A percentile compares a stretch with the other conserved stretches of the same genome.
Conservation (phyloP, 192 early-diverging fungal genomes). For the Backusella macrospora region DNA sequence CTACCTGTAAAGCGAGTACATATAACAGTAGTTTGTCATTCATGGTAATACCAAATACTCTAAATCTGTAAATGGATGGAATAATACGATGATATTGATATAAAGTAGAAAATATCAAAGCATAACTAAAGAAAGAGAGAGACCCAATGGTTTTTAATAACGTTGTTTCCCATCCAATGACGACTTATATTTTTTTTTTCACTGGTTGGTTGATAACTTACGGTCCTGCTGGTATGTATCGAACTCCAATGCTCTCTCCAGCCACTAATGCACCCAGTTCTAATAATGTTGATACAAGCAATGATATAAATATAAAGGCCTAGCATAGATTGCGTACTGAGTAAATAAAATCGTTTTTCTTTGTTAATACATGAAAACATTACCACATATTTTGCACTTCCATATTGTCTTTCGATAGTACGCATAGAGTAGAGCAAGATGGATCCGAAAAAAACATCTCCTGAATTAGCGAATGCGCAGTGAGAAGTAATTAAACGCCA, state of each 20-base stretch:
- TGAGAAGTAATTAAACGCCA: slow-evolving; percentile 64
- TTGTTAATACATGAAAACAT: not conserved
- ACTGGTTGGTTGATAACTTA: slow-evolving; percentile 32
- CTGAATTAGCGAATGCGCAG: slow-evolving; percentile 54
- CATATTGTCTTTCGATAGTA: slow-evolving; percentile 64
- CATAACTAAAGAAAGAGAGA: slow-evolving; percentile 38
- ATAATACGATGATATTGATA: slow-evolving; percentile 62
- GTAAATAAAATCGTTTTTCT: too few species aligned
- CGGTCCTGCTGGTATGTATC: slow-evolving; percentile 57
- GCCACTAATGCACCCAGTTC: slow-evolving; percentile 55
- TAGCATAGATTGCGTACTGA: not conserved
- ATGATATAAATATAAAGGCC: slow-evolving; percentile 57
- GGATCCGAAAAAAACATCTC: slow-evolving; percentile 63
- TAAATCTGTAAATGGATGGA: slow-evolving; percentile 55
- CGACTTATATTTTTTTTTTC: not conserved
- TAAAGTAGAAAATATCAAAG: slow-evolving; percentile 56
- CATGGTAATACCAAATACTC: slow-evolving; percentile 53
- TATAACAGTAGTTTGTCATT: slow-evolving; percentile 56
- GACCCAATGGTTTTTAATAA: not conserved
- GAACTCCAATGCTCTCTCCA: slow-evolving; percentile 47
- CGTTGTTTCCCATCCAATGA: not conserved
- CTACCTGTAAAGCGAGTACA: slow-evolving; percentile 51
- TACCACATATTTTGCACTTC: slow-evolving; percentile 65
- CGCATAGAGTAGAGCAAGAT: slow-evolving; percentile 61
- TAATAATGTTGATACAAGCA: slow-evolving; percentile 51